phyloP scores from a whole-genome alignment of 257 asterid genomes.

The Solanum arcanum region DNA sequence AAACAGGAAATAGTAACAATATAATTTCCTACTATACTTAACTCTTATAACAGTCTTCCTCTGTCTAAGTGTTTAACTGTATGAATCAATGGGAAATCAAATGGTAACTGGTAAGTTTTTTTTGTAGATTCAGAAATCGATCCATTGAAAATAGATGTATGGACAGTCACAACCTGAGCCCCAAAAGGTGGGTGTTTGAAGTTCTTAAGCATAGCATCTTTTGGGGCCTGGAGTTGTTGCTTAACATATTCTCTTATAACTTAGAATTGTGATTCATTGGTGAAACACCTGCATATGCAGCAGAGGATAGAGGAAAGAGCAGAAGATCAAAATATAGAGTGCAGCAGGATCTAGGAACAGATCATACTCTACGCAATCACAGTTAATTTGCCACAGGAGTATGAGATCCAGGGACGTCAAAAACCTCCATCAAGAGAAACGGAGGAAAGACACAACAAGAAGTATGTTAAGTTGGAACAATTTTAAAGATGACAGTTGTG shows the following conservation, averaged over 20 bases:
- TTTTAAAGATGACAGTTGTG: neutral
- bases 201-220: neutral
- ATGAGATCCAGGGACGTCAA: neutral
- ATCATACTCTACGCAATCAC: neutral
- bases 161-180: neutral
- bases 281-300: neutral
- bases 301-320: neutral
- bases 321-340: neutral
- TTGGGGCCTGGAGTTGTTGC: neutral
- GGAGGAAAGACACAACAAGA: neutral
- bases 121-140: neutral
- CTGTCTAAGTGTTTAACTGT: neutral
- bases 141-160: neutral
- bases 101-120: neutral
- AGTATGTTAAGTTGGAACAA: neutral
- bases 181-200: neutral
- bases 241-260: neutral
- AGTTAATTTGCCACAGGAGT: neutral
- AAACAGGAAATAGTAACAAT: neutral
- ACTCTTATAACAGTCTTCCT: neutral
- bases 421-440: neutral
- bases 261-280: neutral
- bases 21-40: neutral
- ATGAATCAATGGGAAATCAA: neutral
- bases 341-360: neutral